A percentile compares a stretch with the other conserved stretches of the same genome.
phyloP scores from a whole-genome alignment of 2,329 filamentous ascomycete species.

The Lachnellula subtilissima region DNA sequence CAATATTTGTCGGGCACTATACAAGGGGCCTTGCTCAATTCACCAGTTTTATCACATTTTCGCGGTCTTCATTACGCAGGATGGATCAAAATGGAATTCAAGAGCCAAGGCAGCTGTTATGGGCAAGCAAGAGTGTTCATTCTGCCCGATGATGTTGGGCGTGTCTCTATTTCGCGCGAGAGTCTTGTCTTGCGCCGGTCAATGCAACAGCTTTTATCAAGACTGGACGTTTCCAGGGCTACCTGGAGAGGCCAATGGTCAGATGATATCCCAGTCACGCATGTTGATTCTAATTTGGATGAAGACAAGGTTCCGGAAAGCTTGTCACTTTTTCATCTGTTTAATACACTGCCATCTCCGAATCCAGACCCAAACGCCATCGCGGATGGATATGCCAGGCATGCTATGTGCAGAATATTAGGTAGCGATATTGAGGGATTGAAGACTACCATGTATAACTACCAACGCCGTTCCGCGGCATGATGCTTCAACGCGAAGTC shows the following conservation, averaged over 20 bases:
- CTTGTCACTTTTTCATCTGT: constrained; percentile 61
- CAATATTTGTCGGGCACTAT: constrained; percentile 11
- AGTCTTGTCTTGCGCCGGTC: constrained; percentile 40
- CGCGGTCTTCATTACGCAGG: constrained; percentile 17
- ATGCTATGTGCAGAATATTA: constrained; percentile 53
- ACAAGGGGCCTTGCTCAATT: constrained; percentile 19
- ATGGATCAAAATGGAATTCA: constrained; percentile 31
- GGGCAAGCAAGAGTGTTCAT: constrained; percentile 52
- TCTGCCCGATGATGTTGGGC: constrained; percentile 60
- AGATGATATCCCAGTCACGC: constrained; percentile 28
- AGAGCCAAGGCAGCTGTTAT: constrained; percentile 10
- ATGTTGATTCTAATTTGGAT: constrained; percentile 35
- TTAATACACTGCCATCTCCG: constrained; percentile 70
- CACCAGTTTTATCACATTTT: constrained; percentile 10
- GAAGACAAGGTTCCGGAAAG: constrained; percentile 31
- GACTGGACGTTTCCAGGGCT: constrained; percentile 50
- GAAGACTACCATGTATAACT: constrained; percentile 63
- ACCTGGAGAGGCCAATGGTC: constrained; percentile 49
- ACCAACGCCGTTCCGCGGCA: constrained; percentile 76
- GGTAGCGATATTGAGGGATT: constrained; percentile 51
- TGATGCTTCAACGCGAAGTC: constrained; percentile 79
- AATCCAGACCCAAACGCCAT: constrained; percentile 48
- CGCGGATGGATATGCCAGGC: constrained; percentile 44
- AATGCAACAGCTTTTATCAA: constrained; percentile 44
- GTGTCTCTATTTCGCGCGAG: constrained; percentile 46